These are phyloP conservation scores for Fennellomyces sp. DNA, from an alignment of 371 early-diverging fungal genomes.

Conservation along the genomic window DNA sequence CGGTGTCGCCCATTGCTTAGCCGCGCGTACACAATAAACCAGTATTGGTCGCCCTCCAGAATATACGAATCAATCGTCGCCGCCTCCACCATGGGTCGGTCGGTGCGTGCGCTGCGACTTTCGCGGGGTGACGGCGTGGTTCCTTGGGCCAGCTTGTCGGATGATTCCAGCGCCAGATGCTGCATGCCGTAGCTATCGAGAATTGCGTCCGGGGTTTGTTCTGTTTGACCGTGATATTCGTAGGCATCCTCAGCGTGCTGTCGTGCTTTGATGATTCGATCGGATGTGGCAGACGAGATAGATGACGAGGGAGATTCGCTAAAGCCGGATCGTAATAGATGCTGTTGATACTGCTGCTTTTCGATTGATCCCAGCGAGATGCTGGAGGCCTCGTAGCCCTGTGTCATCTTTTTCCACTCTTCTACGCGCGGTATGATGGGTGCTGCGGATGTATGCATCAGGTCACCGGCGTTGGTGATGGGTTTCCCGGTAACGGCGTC, in stretches of 20 bases:
- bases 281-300: slow-evolving; percentile 15
- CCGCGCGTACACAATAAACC: slow-evolving; percentile 71
- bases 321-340: slow-evolving; percentile 2
- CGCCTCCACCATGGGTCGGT: slow-evolving; percentile 34
- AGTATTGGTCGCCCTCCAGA: slow-evolving; percentile 67
- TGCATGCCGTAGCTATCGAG: slow-evolving; percentile 22
- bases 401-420: slow-evolving; percentile 75
- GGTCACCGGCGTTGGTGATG: slow-evolving; percentile 55
- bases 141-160: neutral
- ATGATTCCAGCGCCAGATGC: slow-evolving; percentile 9
- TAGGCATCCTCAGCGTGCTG: slow-evolving; percentile 9
- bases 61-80: slow-evolving; percentile 65
- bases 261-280: slow-evolving; percentile 4
- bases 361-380: slow-evolving; percentile 51
- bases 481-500: slow-evolving; percentile 67
- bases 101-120: neutral
- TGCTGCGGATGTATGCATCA: slow-evolving; percentile 34
- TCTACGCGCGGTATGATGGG: slow-evolving; percentile 46
- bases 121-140: neutral
- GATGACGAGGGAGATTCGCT: slow-evolving; percentile 15
- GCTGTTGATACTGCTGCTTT: slow-evolving; percentile 19
- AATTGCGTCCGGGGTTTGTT: slow-evolving; percentile 18
- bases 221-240: slow-evolving; percentile 1
- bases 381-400: slow-evolving; percentile 63
- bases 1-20: slow-evolving; percentile 54